Conservation (phyloP, 371 early-diverging fungal genomes). For the Zychaea mexicana region DNA sequence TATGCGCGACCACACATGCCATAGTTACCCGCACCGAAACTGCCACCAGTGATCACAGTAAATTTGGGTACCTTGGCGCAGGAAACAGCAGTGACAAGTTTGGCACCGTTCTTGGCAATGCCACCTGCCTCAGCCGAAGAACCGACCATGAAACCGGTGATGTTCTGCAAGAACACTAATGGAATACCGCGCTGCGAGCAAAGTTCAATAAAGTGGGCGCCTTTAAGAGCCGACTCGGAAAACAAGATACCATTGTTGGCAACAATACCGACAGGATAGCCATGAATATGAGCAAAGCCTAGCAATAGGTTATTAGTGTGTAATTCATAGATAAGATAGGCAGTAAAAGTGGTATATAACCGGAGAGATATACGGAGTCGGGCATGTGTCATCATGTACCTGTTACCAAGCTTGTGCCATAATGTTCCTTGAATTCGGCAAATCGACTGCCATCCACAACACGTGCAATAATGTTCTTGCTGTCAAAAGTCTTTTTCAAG, state of each 20-base stretch:
- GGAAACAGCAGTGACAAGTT: constrained; percentile 96
- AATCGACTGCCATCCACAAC: constrained; percentile 95
- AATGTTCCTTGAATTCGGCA: constrained; percentile 95
- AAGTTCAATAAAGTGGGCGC: constrained; percentile 97
- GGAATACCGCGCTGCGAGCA: constrained; percentile 94
- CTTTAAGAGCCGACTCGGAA: constrained; percentile 95
- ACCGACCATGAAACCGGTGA: constrained; percentile 95
- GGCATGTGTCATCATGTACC: constrained; percentile 58
- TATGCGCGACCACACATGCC: constrained; percentile 99
- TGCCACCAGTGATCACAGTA: constrained; percentile 92
- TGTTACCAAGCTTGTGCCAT: constrained; percentile 92
- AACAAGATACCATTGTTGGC: constrained; percentile 98
- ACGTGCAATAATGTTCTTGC: constrained; percentile 93
- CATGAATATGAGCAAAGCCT: constrained; percentile 94
- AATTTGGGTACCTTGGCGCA: constrained; percentile 96
- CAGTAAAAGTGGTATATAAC: too few relatives aligned
- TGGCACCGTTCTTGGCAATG: constrained; percentile 98
- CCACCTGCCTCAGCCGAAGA: constrained; percentile 95
- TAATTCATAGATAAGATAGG: too few relatives aligned
- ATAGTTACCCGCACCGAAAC: constrained; percentile 96
- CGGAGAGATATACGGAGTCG: too few relatives aligned
- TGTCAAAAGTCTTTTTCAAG: constrained; percentile 89
- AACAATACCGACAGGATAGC: constrained; percentile 95
- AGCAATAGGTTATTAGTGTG: too few relatives aligned
- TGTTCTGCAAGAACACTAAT: constrained; percentile 95